phyloP scores from a whole-genome alignment of 23 red algal genomes.

The Gracilaria domingensis region DNA sequence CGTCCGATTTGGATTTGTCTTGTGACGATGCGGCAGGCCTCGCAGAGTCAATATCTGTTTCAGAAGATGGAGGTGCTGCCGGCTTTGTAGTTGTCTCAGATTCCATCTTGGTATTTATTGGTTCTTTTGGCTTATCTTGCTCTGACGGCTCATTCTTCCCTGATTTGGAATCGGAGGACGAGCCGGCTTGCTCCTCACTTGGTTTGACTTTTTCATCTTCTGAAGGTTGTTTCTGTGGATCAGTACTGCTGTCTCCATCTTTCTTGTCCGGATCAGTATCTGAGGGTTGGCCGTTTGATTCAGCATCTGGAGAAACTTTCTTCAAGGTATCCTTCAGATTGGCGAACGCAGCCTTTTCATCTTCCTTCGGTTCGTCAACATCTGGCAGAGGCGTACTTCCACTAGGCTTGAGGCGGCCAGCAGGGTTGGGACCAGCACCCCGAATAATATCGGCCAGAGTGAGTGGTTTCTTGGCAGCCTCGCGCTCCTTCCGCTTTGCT shows the following conservation, averaged over 20 bases:
- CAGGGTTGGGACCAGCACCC: slow-evolving; percentile 65
- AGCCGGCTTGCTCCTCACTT: background rate
- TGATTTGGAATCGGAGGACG: background rate
- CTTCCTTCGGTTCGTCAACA: background rate
- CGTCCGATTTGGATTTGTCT: background rate
- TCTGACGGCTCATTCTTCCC: background rate
- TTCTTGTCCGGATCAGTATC: background rate
- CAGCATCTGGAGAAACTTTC: background rate
- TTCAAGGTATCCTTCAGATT: slow-evolving; percentile 28
- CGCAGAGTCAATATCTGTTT: background rate
- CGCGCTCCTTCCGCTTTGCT: slow-evolving; percentile 64
- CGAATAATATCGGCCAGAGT: slow-evolving; percentile 80
- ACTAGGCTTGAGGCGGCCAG: slow-evolving; percentile 66
- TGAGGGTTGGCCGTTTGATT: background rate
- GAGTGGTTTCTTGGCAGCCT: slow-evolving; percentile 68
- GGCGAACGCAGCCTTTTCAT: slow-evolving; percentile 11
- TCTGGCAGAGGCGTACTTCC: slow-evolving; percentile 44
- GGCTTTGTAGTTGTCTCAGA: background rate
- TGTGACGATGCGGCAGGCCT: background rate
- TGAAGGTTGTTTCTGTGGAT: background rate
- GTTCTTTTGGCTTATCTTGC: background rate
- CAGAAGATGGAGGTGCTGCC: background rate
- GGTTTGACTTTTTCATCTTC: background rate
- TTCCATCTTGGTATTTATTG: background rate
- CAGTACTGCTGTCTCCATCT: background rate